phyloP scores from a whole-genome alignment of 805 yeast genomes.

The Grigorovia humatica region DNA sequence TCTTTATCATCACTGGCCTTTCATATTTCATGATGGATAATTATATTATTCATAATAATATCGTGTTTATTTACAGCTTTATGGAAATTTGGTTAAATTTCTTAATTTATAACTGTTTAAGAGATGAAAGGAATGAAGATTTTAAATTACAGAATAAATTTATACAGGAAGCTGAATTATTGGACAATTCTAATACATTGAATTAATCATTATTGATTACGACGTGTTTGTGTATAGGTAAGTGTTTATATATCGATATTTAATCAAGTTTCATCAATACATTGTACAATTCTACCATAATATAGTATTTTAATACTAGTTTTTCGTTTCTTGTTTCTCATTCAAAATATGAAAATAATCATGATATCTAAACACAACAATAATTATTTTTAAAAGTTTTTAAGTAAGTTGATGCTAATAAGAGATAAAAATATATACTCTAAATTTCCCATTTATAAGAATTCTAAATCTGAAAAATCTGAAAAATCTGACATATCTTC shows the following conservation, averaged over 20 bases:
- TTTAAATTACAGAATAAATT: constrained; percentile 25
- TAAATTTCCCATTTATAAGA: constrained; percentile 9
- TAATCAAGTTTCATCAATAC: too few species aligned
- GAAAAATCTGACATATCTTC: constrained; percentile 28
- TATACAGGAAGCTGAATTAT: constrained; percentile 4
- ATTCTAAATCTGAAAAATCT: constrained; percentile 26
- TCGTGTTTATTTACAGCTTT: constrained; percentile 49
- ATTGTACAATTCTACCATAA: too few species aligned
- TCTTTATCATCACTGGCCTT: constrained; percentile 40
- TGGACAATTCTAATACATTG: not conserved
- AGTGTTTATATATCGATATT: too few species aligned
- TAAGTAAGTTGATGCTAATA: too few species aligned
- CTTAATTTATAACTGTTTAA: constrained; percentile 47
- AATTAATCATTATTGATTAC: not conserved
- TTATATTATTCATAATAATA: constrained; percentile 44
- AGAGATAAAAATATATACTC: too few species aligned
- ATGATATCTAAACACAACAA: too few species aligned
- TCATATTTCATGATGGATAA: constrained; percentile 38
- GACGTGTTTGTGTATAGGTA: too few species aligned
- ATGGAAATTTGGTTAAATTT: constrained; percentile 64
- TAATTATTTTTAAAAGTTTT: too few species aligned
- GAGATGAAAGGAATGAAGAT: constrained; percentile 50
- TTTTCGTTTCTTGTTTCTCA: too few species aligned
- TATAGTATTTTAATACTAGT: too few species aligned
- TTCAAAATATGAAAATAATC: too few species aligned